phyloP scores from a whole-genome alignment of 192 early-diverging fungal species.

The Coemansia sp. region DNA sequence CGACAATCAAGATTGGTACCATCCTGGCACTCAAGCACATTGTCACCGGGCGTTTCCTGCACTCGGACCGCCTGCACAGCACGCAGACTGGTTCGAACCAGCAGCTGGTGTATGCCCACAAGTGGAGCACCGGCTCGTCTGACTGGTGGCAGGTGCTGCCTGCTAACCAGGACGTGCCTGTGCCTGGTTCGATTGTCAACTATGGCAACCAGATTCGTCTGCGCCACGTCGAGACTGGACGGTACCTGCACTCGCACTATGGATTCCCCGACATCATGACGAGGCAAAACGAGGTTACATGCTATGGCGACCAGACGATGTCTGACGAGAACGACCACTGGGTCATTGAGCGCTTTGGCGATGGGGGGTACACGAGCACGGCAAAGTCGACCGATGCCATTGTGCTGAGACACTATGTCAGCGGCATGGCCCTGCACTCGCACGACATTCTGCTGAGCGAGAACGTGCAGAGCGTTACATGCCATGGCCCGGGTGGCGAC shows the following conservation, averaged over 20 bases:
- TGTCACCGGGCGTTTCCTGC: constrained; percentile 42
- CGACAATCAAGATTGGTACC: constrained; percentile 22
- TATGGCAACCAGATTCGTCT: constrained; percentile 55
- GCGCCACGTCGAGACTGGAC: constrained; percentile 49
- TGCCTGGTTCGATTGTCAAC: constrained; percentile 41
- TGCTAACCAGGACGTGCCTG: constrained; percentile 33
- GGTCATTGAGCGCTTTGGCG: constrained; percentile 51
- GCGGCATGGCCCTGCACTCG: constrained; percentile 52
- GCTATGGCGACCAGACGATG: constrained; percentile 48
- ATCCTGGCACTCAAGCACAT: constrained; percentile 40
- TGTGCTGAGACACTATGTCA: constrained; percentile 50
- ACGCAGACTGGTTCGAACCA: constrained; percentile 53
- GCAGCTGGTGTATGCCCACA: constrained; percentile 51
- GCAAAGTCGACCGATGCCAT: constrained; percentile 48
- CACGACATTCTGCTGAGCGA: constrained; percentile 36
- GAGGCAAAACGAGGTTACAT: constrained; percentile 56
- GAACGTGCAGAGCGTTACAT: constrained; percentile 51
- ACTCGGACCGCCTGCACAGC: constrained; percentile 23
- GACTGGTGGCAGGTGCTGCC: constrained; percentile 57
- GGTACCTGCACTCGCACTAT: constrained; percentile 57
- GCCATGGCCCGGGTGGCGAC: constrained; percentile 46
- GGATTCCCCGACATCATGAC: constrained; percentile 37
- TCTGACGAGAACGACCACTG: constrained; percentile 59
- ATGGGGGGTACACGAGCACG: constrained; percentile 42
- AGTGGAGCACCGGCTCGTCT: constrained; percentile 36